Evolutionary conservation across 352 stramenopile species (phyloP).

Genomic region (Phytophthora sp.): DNA sequence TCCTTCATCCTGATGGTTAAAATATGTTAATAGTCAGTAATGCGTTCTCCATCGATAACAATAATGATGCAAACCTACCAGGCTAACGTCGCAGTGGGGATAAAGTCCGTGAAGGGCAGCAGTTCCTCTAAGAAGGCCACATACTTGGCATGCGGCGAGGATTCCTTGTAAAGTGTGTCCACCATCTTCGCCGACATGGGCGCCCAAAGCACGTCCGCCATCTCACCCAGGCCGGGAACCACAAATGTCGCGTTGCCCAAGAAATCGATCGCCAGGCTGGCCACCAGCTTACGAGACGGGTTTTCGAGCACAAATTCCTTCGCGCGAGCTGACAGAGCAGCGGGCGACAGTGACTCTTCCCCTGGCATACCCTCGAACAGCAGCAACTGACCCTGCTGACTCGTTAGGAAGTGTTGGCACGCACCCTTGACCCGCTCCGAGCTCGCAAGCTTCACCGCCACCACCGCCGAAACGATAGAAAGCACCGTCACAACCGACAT

Average conservation of each 20-base stretch:
- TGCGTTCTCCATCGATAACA: background rate
- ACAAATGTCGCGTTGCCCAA: conserved; percentile 90
- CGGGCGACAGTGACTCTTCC: conserved; percentile 35
- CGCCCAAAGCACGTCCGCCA: conserved; percentile 93
- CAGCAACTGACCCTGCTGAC: conserved; percentile 63
- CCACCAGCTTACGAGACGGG: conserved; percentile 62
- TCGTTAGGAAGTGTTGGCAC: conserved; percentile 52
- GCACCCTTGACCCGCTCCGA: conserved; percentile 56
- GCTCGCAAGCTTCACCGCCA: conserved; percentile 53
- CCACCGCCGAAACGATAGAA: conserved; percentile 54
- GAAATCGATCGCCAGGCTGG: conserved; percentile 89
- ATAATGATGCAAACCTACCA: conserved; percentile 58
- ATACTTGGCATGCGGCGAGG: conserved; percentile 88
- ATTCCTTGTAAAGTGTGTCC: conserved; percentile 91
- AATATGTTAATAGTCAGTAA: background rate
- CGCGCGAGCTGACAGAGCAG: conserved; percentile 37
- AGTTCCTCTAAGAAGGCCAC: conserved; percentile 82
- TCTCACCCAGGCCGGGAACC: conserved; percentile 88
- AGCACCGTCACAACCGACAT: conserved; percentile 55
- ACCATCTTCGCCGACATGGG: conserved; percentile 90
- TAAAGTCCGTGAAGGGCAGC: conserved; percentile 95
- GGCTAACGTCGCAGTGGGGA: conserved; percentile 93
- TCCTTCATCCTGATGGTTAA: conserved; percentile 54
- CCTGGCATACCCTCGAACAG: conserved; percentile 60
- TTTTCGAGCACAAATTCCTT: conserved; percentile 62